A percentile compares a stretch with the other conserved stretches of the same genome.
phyloP scores from a whole-genome alignment of 768 basidiomycete genomes.

The Solioccasus polychromus region DNA sequence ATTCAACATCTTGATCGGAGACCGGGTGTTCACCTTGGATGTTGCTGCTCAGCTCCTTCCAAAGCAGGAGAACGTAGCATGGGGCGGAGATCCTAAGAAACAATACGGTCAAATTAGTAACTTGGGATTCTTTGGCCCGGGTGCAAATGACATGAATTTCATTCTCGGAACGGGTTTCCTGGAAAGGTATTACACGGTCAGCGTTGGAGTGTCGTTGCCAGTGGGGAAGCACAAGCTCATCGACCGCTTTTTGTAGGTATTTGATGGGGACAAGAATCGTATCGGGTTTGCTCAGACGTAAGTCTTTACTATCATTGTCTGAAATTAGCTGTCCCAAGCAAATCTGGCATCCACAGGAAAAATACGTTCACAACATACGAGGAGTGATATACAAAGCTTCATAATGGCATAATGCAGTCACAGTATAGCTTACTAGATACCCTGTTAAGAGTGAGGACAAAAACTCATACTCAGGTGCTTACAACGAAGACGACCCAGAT shows the following conservation, averaged over 20 bases:
- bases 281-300: slow-evolving; percentile 25
- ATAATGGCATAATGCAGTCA: too few species aligned
- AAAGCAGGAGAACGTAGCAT: slow-evolving; percentile 10
- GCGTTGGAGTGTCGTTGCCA: neutral
- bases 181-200: slow-evolving; percentile 13
- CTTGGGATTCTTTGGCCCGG: slow-evolving; percentile 1
- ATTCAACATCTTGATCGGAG: slow-evolving; percentile 15
- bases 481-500: too few species aligned
- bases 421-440: too few species aligned
- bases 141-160: slow-evolving; percentile 10
- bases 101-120: slow-evolving; percentile 9
- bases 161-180: slow-evolving; percentile 12
- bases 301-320: slow-evolving; percentile 2
- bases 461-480: too few species aligned
- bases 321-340: neutral
- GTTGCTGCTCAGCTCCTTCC: slow-evolving; percentile 20
- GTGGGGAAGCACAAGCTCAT: neutral
- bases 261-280: slow-evolving; percentile 17
- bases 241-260: slow-evolving; percentile 11
- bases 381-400: slow-evolving; percentile 1
- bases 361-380: slow-evolving; percentile 16
- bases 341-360: slow-evolving; percentile 10
- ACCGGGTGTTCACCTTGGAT: slow-evolving; percentile 12
- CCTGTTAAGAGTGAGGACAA: too few species aligned
- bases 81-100: slow-evolving; percentile 9